Evolutionary conservation across 495 filamentous ascomycete genomes (phyloP).

Genomic region (Penicillium subrubescens): DNA sequence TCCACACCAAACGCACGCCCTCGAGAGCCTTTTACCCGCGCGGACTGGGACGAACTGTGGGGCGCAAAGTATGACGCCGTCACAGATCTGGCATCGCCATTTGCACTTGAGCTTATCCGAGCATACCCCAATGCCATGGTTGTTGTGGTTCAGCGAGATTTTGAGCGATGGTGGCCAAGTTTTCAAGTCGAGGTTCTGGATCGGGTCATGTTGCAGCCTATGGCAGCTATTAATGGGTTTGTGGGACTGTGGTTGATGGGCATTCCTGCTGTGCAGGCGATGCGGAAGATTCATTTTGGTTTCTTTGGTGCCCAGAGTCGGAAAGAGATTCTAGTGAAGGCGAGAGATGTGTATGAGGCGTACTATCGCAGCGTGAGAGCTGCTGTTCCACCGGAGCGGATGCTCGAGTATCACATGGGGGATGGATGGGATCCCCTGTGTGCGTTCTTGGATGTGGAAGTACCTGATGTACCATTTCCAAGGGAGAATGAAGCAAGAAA

Average conservation of each 20-base stretch:
- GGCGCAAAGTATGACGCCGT: constrained; percentile 5
- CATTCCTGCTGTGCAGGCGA: constrained; percentile 10
- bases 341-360: background rate
- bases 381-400: background rate
- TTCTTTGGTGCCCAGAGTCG: constrained; percentile 3
- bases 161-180: background rate
- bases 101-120: background rate
- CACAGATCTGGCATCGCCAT: background rate
- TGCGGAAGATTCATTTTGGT: constrained; percentile 13
- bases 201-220: constrained; percentile 7
- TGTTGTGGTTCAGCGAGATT: background rate
- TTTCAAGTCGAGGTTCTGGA: constrained; percentile 8
- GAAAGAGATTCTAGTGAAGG: background rate
- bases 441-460: constrained; percentile 3
- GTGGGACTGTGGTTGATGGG: constrained; percentile 5
- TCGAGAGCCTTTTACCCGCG: constrained; percentile 4
- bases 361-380: constrained; percentile 3
- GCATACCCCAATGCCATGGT: background rate
- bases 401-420: constrained; percentile 5
- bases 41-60: constrained; percentile 8
- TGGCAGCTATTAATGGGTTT: constrained; percentile 11
- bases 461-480: constrained; percentile 12
- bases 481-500: constrained; percentile 5
- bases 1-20: background rate
- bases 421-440: constrained; percentile 12